Percentiles rank a stretch among this genome's conserved stretches.
Conservation (phyloP, 495 filamentous ascomycete species). For the Massariosphaeria phaeospora region DNA sequence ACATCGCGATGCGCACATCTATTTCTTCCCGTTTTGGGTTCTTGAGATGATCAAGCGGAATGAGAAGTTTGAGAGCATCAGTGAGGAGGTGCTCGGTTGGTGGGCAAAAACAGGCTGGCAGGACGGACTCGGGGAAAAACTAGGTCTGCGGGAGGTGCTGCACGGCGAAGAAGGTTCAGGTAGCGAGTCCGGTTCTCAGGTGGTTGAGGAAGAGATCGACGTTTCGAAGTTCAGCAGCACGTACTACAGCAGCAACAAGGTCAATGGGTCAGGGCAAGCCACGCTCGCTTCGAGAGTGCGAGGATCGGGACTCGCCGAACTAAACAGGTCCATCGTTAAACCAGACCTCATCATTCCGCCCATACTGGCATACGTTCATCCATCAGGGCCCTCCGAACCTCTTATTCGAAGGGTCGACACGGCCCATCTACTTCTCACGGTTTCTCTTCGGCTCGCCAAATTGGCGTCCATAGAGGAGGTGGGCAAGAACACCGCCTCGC, state of each 20-base stretch:
- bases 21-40: conserved; percentile 89
- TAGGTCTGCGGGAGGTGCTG: conserved; percentile 65
- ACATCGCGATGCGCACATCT: conserved; percentile 85
- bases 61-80: conserved; percentile 74
- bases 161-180: conserved; percentile 39
- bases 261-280: not conserved
- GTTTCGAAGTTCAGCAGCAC: conserved; percentile 60
- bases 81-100: conserved; percentile 89
- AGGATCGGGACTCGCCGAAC: conserved; percentile 15
- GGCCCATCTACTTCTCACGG: conserved; percentile 66
- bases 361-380: conserved; percentile 73
- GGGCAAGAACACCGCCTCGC: conserved; percentile 50
- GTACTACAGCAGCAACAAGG: conserved; percentile 10
- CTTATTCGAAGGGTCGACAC: conserved; percentile 86
- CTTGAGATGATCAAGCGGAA: conserved; percentile 73
- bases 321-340: conserved; percentile 7
- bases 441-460: conserved; percentile 83
- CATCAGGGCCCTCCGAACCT: conserved; percentile 44
- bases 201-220: conserved; percentile 56
- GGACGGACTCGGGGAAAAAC: conserved; percentile 67
- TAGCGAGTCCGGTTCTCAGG: conserved; percentile 37
- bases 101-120: conserved; percentile 96
- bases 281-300: conserved; percentile 46
- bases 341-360: conserved; percentile 52
- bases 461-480: conserved; percentile 62